Percentiles rank a stretch among this genome's conserved stretches.
These are phyloP conservation scores for Symbiodinium pilosum DNA, from an alignment of 73 alveolate species.

Conservation along the genomic window DNA sequence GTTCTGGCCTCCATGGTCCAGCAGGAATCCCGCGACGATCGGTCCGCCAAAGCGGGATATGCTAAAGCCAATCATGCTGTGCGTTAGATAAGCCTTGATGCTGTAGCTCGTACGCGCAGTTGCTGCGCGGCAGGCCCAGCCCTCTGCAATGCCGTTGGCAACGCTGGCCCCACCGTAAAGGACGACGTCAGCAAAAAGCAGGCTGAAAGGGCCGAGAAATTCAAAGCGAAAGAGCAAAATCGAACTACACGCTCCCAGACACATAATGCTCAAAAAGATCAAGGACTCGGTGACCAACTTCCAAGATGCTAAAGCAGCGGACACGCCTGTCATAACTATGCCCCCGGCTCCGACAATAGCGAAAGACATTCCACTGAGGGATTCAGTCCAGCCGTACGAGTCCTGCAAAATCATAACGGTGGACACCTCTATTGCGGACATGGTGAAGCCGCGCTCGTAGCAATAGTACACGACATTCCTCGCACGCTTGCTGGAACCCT, in stretches of 20 bases:
- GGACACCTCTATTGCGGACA: constrained; percentile 14
- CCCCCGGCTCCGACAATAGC: constrained; percentile 15
- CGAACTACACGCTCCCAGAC: constrained; percentile 5
- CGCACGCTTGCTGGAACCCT: constrained; percentile 7
- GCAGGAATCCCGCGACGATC: background rate
- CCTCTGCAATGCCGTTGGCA: constrained; percentile 11
- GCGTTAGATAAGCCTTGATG: constrained; percentile 9
- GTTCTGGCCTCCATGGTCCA: constrained; percentile 1
- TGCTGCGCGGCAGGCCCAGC: constrained; percentile 12
- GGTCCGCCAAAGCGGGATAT: background rate
- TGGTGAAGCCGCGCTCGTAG: constrained; percentile 29
- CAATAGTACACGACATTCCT: constrained; percentile 16
- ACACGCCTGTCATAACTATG: background rate
- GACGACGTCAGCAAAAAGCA: background rate
- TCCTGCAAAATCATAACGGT: background rate
- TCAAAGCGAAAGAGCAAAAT: background rate
- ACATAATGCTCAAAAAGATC: constrained; percentile 5
- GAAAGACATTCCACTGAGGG: background rate
- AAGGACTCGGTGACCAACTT: background rate
- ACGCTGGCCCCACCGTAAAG: constrained; percentile 20
- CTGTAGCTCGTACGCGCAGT: constrained; percentile 17
- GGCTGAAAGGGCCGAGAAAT: background rate
- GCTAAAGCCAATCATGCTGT: constrained; percentile 15
- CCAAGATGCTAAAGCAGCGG: background rate
- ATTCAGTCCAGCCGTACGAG: background rate